Percentiles rank a stretch among this genome's conserved stretches.
These are phyloP conservation scores for Trypanosoma vivax DNA, from an alignment of 208 protist species.

Conservation along the genomic window DNA sequence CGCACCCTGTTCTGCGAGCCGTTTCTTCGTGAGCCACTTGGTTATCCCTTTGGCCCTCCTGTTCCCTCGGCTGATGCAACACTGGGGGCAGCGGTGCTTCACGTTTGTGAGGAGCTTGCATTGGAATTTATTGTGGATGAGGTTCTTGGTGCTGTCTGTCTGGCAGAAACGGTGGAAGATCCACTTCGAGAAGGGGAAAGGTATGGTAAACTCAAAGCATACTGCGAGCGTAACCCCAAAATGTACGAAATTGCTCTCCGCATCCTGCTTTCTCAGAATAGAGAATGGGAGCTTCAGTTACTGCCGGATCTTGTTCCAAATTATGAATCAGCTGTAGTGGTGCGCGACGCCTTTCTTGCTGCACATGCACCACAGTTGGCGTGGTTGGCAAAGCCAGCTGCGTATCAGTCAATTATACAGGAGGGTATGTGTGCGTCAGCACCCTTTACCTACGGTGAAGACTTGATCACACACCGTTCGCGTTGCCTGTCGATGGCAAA, in stretches of 20 bases:
- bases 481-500: constrained; percentile 49
- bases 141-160: constrained; percentile 47
- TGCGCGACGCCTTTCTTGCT: constrained; percentile 51
- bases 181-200: constrained; percentile 23
- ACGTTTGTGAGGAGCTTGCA: constrained; percentile 45
- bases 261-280: constrained; percentile 33
- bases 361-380: constrained; percentile 61
- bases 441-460: constrained; percentile 44
- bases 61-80: constrained; percentile 16
- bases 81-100: constrained; percentile 33
- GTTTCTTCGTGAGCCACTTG: constrained; percentile 44
- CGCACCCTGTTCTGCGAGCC: constrained; percentile 56
- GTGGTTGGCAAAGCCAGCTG: constrained; percentile 54
- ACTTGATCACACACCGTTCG: constrained; percentile 37
- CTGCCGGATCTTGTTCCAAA: constrained; percentile 45
- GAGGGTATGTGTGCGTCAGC: constrained; percentile 29
- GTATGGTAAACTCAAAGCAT: constrained; percentile 47
- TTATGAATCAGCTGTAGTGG: constrained; percentile 9
- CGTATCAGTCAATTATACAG: constrained; percentile 45
- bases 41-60: constrained; percentile 72
- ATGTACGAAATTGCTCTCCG: constrained; percentile 45
- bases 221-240: constrained; percentile 37
- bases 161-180: constrained; percentile 44
- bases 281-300: constrained; percentile 75
- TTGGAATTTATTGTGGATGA: constrained; percentile 51